Percentiles rank a stretch among this genome's conserved stretches.
These are phyloP conservation scores for Leccinum ochraceum DNA, from an alignment of 768 basidiomycete genomes.

Conservation along the genomic window DNA sequence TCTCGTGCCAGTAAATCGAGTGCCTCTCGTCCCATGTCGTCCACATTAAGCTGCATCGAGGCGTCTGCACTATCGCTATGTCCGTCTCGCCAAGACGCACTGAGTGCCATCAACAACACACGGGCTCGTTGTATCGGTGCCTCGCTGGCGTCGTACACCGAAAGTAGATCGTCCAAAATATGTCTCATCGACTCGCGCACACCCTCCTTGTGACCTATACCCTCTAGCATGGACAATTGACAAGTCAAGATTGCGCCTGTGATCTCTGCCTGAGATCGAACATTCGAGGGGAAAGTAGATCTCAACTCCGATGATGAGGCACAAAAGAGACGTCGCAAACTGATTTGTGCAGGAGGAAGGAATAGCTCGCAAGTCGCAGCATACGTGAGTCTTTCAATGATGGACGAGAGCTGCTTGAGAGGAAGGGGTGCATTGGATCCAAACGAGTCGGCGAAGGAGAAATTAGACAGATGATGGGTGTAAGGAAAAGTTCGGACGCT, in stretches of 20 bases:
- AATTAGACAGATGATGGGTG: constrained; percentile 18
- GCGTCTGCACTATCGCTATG: constrained; percentile 22
- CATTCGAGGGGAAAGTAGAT: constrained; percentile 20
- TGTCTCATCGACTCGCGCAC: constrained; percentile 40
- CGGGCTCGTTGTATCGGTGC: constrained; percentile 64
- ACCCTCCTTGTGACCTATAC: constrained; percentile 58
- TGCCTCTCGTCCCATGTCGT: constrained; percentile 43
- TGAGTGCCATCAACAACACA: constrained; percentile 54
- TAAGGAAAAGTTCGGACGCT: constrained; percentile 59
- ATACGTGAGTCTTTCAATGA: constrained; percentile 69
- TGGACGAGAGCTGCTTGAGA: constrained; percentile 55
- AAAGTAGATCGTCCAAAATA: constrained; percentile 51
- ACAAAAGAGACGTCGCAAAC: constrained; percentile 35
- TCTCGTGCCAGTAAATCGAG: constrained; percentile 41
- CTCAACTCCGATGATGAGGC: not conserved
- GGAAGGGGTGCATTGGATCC: constrained; percentile 36
- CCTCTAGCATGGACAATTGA: constrained; percentile 58
- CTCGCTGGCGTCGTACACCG: constrained; percentile 45
- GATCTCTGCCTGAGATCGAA: constrained; percentile 28
- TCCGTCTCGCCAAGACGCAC: constrained; percentile 39
- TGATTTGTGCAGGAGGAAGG: constrained; percentile 48
- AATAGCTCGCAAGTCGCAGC: constrained; percentile 69
- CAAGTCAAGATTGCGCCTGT: constrained; percentile 60
- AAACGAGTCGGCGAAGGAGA: constrained; percentile 36
- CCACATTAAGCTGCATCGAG: constrained; percentile 27